Base-by-base conservation (phyloP, 805 yeast genomes). In the Tetrapisispora phaffii region DNA sequence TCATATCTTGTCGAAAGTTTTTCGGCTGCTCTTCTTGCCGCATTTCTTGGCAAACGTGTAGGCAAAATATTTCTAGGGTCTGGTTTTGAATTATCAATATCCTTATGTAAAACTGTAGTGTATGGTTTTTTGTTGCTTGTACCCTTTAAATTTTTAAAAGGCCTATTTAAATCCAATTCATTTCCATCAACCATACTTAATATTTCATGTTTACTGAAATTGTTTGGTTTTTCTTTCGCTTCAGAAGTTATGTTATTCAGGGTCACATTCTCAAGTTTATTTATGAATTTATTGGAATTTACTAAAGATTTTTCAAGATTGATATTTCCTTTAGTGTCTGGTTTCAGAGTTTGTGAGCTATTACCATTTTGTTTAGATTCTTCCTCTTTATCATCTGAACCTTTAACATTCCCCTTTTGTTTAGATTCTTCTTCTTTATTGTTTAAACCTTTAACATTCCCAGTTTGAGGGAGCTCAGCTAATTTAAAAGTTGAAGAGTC, bases 11-110 rank as follows among this genome's bases (percentile, higher is more conserved):
- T 59, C 49, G 62, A 48, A 2, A 59, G 45, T 22, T 58, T 49
- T 32, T 55, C 54, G 7, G 65, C 57, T 1, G 66, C 63, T 32
- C 54, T 51, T 44, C 50, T 56, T 13, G 65, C 66, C n/a, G 62
- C 65, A 41, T 44, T 50, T 28, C 63, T 57, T 32, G 59, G 55
- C 7, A 52, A 47, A 37, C 59, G 50, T 32, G 47, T 48, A 1
- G 65, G 63, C 31, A 60, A 42, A 26, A 57, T 53, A 47, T 57
- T 58, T 50, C 65, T 53, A 32, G 61, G 57, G 48, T 55, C 58
- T 7, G 58, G 61, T 47, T 52, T 52, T 6, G 64, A 57, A 44
- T 61, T 60, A 44, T 61, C 64, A 13, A 57, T 58, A 42, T 60
- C 62, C 24, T 55, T 55, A 41, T 54, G 47, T 23, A 55, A 40